Evolutionary conservation across 176 grass and related monocot genomes (phyloP).

Genomic region (Tillandsia leiboldiana): DNA sequence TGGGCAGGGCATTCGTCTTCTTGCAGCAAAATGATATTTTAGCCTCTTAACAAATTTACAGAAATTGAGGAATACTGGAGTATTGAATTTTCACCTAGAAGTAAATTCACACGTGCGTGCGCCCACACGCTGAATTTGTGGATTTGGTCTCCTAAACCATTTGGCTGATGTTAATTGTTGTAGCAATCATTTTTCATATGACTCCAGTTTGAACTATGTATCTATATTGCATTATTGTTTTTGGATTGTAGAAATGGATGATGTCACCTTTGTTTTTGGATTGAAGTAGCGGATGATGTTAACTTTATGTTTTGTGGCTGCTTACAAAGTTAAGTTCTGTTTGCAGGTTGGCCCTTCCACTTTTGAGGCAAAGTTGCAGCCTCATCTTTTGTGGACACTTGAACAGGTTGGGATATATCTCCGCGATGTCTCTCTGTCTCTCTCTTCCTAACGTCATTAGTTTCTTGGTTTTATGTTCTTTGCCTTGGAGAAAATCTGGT

Average conservation of each 20-base stretch:
- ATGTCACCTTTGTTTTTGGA: background rate
- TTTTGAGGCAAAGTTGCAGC: slow-evolving; percentile 84
- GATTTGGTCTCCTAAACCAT: background rate
- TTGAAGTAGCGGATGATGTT: background rate
- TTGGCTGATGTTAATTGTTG: background rate
- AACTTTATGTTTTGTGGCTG: background rate
- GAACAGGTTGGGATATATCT: slow-evolving; percentile 46
- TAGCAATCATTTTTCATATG: background rate
- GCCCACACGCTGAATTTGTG: no score
- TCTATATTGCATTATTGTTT: background rate
- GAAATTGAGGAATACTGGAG: no score
- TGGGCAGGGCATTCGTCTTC: no score
- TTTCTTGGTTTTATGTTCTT: background rate
- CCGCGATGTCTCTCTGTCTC: background rate
- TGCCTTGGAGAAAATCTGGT: no score
- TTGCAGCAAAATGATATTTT: no score
- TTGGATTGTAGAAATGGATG: background rate
- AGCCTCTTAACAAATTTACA: no score
- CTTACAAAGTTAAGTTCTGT: background rate
- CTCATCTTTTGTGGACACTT: slow-evolving; percentile 83
- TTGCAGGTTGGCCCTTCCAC: slow-evolving; percentile 45
- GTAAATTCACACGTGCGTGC: background rate
- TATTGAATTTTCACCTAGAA: background rate
- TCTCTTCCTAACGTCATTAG: no score
- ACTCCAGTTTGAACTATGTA: background rate